Evolutionary conservation across 2,329 filamentous ascomycete species (phyloP), one percentile per base, ranked within the genome.

Genomic region (Cladophialophora exuberans): DNA sequence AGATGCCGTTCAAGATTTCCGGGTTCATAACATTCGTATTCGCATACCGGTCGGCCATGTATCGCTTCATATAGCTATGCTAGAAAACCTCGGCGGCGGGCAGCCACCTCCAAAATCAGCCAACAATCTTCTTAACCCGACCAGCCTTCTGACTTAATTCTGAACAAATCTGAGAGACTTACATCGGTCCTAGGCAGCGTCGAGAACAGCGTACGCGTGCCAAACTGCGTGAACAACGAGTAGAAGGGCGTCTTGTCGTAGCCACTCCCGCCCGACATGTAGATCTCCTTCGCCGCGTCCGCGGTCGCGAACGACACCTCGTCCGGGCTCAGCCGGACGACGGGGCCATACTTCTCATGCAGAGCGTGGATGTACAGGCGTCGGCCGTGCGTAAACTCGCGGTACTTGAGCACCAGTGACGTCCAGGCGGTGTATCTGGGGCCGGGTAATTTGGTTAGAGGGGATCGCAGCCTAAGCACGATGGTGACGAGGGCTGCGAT

Each of bases 221-320:
- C 65, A 56, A 68, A 70, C 28, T 70, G 68, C 11, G 59, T 60
- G 4, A 72, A 45, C 0, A 46, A 49, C 17, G 54, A 51, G 55
- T 75, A 75, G 51, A 64, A 74, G 0, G 57, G 35, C 0, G 67
- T 63, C 52, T 75, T 75, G n/a, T 62, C 51, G 38, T 67, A 75
- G 2, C 64, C 64, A 2, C 63, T 64, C 5, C 67, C 65, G 3
- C 69, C 65, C n/a, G n/a, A n/a, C 18, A 62, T 66, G 60, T 75
- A 66, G 35, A 75, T 70, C 47, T 69, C 65, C 33, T 65, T 68
- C 4, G 59, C 66, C 1, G 66, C 64, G n/a, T 54, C 26, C 3
- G 65, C 42, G 35, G 80, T 67, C 70, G 74, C 52, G 66, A 81
- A 67, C n/a, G 66, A 65, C 36, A 71, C 57, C 35, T 66, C 65